Evolutionary conservation across 305 asterid species (phyloP).

Genomic region (Solanum aculeatissimum): DNA sequence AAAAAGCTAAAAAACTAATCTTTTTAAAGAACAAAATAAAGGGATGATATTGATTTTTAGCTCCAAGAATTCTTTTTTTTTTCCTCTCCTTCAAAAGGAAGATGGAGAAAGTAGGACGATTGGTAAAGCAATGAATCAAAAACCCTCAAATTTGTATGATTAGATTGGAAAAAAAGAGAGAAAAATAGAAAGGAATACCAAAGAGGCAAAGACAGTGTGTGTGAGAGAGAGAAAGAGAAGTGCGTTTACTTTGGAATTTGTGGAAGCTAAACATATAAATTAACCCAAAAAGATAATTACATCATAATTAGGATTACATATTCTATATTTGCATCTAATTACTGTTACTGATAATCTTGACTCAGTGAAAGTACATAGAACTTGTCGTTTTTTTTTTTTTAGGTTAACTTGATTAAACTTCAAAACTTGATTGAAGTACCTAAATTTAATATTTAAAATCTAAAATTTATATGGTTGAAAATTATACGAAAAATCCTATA

Average conservation of each 20-base stretch:
- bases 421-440: too few species aligned
- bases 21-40: background rate
- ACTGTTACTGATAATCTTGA: background rate
- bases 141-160: constrained; percentile 10
- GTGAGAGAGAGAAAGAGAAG: background rate
- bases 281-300: background rate
- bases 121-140: background rate
- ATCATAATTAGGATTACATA: background rate
- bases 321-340: background rate
- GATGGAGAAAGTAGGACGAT: background rate
- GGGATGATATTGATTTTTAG: background rate
- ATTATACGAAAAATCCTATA: too few species aligned
- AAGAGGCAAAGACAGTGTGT: background rate
- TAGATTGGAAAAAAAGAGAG: constrained; percentile 6
- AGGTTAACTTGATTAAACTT: too few species aligned
- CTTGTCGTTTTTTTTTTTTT: too few species aligned
- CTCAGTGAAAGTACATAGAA: background rate
- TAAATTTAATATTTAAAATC: too few species aligned
- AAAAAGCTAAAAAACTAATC: background rate
- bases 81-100: background rate
- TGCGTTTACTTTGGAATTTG: background rate
- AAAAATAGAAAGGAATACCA: background rate
- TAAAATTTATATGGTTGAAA: too few species aligned
- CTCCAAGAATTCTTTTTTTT: background rate
- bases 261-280: background rate